Evolutionary conservation across 768 basidiomycete genomes (phyloP).

Genomic region (Hirschioporus abietinus): DNA sequence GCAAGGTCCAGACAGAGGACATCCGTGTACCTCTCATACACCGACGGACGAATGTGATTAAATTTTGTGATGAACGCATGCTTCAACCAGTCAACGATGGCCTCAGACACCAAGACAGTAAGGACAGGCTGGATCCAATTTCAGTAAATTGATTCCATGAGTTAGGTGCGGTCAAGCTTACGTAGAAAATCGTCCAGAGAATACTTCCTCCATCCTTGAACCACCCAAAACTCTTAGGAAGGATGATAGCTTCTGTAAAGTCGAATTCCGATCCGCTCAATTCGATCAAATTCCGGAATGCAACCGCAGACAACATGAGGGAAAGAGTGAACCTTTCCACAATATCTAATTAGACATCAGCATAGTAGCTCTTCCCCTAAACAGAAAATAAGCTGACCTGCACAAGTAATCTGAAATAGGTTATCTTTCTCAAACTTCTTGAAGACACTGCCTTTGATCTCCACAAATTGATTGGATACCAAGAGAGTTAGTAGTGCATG

Average conservation of each 20-base stretch:
- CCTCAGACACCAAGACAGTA: slow-evolving; percentile 86
- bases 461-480: slow-evolving; percentile 97
- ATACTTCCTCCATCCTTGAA: slow-evolving; percentile 65
- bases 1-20: slow-evolving; percentile 92
- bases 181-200: slow-evolving; percentile 86
- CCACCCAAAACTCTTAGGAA: slow-evolving; percentile 84
- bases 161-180: slow-evolving; percentile 33
- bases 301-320: slow-evolving; percentile 87
- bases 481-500: slow-evolving; percentile 90
- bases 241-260: slow-evolving; percentile 63
- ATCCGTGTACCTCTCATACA: slow-evolving; percentile 93
- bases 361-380: slow-evolving; percentile 3
- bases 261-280: slow-evolving; percentile 87
- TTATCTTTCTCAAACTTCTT: slow-evolving; percentile 99
- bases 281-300: slow-evolving; percentile 92
- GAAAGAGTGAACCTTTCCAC: slow-evolving; percentile 93
- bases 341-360: slow-evolving; percentile 56
- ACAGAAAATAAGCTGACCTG: slow-evolving; percentile 47
- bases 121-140: slow-evolving; percentile 66
- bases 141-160: slow-evolving; percentile 4
- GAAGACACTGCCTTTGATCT: slow-evolving; percentile 99
- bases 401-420: slow-evolving; percentile 97
- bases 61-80: slow-evolving; percentile 99
- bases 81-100: slow-evolving; percentile 97
- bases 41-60: slow-evolving; percentile 93